Percentiles rank a stretch among this genome's conserved stretches.
Evolutionary conservation across 495 filamentous ascomycete species (phyloP).

Genomic region (Trichoderma parareesei): DNA sequence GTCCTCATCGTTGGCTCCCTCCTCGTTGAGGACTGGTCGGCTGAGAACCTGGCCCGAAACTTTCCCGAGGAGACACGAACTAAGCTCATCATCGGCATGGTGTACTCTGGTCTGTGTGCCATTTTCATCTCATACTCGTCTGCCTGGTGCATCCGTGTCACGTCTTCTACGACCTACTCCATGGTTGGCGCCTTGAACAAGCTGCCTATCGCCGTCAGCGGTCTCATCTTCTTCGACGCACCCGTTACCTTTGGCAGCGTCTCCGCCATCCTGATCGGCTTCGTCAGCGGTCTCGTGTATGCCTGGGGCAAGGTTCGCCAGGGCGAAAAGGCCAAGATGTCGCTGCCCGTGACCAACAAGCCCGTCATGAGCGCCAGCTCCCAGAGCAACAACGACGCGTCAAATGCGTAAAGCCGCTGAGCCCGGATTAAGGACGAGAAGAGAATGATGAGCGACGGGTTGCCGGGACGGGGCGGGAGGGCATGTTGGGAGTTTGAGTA

Average conservation of each 20-base stretch:
- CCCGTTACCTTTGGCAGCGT: conserved; percentile 89
- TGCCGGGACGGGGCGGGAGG: background rate
- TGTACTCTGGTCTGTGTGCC: conserved; percentile 86
- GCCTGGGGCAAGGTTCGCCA: conserved; percentile 87
- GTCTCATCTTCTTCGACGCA: conserved; percentile 89
- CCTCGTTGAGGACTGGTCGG: conserved; percentile 85
- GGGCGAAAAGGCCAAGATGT: conserved; percentile 50
- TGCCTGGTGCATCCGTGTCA: conserved; percentile 96
- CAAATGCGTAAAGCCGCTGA: conserved; percentile 32
- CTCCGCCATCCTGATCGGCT: conserved; percentile 81
- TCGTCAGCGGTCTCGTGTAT: conserved; percentile 86
- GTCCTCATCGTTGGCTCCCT: conserved; percentile 78
- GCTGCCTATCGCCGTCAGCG: conserved; percentile 84
- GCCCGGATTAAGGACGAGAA: background rate
- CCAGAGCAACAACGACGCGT: conserved; percentile 73
- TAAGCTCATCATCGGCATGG: conserved; percentile 74
- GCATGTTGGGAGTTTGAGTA: background rate
- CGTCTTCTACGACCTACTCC: conserved; percentile 91
- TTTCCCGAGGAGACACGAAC: conserved; percentile 75
- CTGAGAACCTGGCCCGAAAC: conserved; percentile 72
- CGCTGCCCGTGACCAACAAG: conserved; percentile 59
- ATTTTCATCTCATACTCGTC: conserved; percentile 99
- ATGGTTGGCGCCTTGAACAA: conserved; percentile 99
- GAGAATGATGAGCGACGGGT: background rate
- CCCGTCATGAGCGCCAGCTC: conserved; percentile 81